These are phyloP conservation scores for Venturiaceae sp. DNA, from an alignment of 2,329 filamentous ascomycete genomes.

Conservation along the genomic window DNA sequence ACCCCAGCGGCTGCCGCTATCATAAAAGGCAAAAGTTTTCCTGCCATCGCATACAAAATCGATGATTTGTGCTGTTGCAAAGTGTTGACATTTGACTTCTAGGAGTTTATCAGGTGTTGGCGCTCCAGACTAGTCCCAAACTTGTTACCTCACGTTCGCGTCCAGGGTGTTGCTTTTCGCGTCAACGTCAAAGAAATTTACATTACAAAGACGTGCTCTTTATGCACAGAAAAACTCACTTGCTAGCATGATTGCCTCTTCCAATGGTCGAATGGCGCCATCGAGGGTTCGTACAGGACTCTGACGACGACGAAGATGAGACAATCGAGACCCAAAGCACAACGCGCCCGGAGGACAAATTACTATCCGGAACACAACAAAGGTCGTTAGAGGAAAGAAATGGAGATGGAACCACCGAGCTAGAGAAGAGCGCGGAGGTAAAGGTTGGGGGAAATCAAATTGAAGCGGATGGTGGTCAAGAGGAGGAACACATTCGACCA, in stretches of 20 bases:
- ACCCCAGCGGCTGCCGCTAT: neutral
- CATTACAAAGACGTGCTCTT: neutral
- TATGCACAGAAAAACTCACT: neutral
- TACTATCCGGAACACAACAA: neutral
- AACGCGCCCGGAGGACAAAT: neutral
- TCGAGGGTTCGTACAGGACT: constrained; percentile 40
- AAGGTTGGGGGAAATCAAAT: neutral
- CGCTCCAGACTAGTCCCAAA: neutral
- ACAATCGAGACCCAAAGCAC: constrained; percentile 11
- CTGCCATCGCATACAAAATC: neutral
- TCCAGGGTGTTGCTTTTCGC: too few species aligned
- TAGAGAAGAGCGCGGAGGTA: neutral
- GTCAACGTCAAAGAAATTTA: too few species aligned
- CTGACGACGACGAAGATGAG: constrained; percentile 32
- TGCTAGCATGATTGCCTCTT: constrained; percentile 13
- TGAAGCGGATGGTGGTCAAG: neutral
- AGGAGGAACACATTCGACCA: neutral
- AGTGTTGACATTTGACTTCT: neutral
- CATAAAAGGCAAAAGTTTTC: neutral
- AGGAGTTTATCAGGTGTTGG: neutral
- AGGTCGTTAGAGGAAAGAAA: neutral
- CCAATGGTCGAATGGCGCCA: constrained; percentile 40
- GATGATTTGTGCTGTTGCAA: neutral
- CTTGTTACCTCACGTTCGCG: neutral
- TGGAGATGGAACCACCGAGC: neutral